A percentile compares a stretch with the other conserved stretches of the same genome.
phyloP scores from a whole-genome alignment of 495 filamentous ascomycete species.

The Sphaerosporella brunnea region DNA sequence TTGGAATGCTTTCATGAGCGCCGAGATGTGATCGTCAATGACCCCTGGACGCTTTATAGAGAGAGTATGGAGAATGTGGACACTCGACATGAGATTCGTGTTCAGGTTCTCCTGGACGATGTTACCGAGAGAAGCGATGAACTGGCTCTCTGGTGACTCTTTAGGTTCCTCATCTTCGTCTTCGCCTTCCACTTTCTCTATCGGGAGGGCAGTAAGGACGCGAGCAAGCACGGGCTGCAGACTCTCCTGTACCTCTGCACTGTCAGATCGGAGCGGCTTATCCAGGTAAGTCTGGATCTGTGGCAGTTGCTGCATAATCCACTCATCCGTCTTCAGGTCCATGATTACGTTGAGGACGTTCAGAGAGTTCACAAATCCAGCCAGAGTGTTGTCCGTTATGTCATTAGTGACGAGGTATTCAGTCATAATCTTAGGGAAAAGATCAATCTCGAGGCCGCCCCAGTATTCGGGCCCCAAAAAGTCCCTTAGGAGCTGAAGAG shows the following conservation, averaged over 20 bases:
- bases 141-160: constrained; percentile 47
- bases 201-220: constrained; percentile 77
- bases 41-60: constrained; percentile 65
- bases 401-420: constrained; percentile 25
- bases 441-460: constrained; percentile 78
- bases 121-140: constrained; percentile 59
- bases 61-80: constrained; percentile 82
- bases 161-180: constrained; percentile 45
- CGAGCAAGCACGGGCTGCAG: constrained; percentile 69
- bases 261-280: constrained; percentile 71
- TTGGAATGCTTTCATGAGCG: constrained; percentile 84
- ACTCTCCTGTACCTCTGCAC: constrained; percentile 79
- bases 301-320: constrained; percentile 59
- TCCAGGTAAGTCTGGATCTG: constrained; percentile 75
- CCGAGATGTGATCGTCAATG: constrained; percentile 71
- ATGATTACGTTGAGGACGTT: constrained; percentile 79
- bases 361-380: constrained; percentile 54
- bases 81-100: constrained; percentile 61
- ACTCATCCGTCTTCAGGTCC: constrained; percentile 69
- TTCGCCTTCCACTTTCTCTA: constrained; percentile 79
- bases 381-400: constrained; percentile 16
- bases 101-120: constrained; percentile 70
- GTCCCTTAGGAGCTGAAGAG: constrained; percentile 62
- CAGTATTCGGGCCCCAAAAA: constrained; percentile 78
- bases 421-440: constrained; percentile 80